phyloP scores from a whole-genome alignment of 2,329 filamentous ascomycete genomes.

The Aspergillus thermomutatus region DNA sequence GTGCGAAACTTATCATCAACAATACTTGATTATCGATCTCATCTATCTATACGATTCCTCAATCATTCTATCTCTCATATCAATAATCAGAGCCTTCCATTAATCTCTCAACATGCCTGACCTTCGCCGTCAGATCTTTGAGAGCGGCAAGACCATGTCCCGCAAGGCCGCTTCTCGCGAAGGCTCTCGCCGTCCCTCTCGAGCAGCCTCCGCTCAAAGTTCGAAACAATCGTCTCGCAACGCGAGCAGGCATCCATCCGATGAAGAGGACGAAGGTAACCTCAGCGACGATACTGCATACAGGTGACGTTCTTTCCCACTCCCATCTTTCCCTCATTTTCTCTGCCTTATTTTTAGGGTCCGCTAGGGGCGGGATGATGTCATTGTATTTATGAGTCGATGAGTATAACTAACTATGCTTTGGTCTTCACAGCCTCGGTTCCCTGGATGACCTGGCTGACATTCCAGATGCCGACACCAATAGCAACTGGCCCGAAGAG shows the following conservation, averaged over 20 bases:
- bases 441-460: constrained; percentile 65
- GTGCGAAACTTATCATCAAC: not conserved
- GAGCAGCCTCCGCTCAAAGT: constrained; percentile 49
- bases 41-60: not conserved
- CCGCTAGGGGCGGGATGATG: constrained; percentile 32
- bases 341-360: constrained; percentile 23
- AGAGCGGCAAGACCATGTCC: constrained; percentile 64
- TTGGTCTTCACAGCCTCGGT: constrained; percentile 47
- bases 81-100: too few species aligned
- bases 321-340: constrained; percentile 21
- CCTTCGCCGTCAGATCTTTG: constrained; percentile 56
- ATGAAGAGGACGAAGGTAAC: constrained; percentile 56
- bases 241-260: constrained; percentile 54
- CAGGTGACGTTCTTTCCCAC: constrained; percentile 43
- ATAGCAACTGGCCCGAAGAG: constrained; percentile 59
- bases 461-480: constrained; percentile 50
- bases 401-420: constrained; percentile 7
- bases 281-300: constrained; percentile 58
- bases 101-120: constrained; percentile 40
- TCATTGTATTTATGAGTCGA: constrained; percentile 18
- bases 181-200: constrained; percentile 52
- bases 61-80: not conserved
- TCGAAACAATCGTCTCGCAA: constrained; percentile 55
- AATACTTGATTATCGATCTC: not conserved
- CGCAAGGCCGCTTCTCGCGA: constrained; percentile 58